Evolutionary conservation across 2,329 filamentous ascomycete species (phyloP).

Genomic region (Monosporascus ibericus): DNA sequence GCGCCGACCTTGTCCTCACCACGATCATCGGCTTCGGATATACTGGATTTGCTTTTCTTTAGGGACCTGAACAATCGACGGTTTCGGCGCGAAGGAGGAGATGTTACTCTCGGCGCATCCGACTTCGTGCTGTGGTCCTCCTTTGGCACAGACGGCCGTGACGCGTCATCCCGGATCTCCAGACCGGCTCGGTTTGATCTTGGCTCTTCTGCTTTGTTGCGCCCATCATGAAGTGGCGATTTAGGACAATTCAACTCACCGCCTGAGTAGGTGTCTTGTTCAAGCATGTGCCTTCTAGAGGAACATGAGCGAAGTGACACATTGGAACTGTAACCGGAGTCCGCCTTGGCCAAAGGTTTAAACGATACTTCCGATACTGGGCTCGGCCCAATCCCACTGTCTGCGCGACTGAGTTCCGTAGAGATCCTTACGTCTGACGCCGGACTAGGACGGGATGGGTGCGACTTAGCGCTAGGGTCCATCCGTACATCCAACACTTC

Average conservation of each 20-base stretch:
- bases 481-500: constrained; percentile 23
- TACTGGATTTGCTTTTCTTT: constrained; percentile 7
- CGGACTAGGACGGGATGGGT: constrained; percentile 14
- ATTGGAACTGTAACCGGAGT: constrained; percentile 58
- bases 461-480: constrained; percentile 38
- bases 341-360: constrained; percentile 47
- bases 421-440: constrained; percentile 12
- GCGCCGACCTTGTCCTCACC: constrained; percentile 8
- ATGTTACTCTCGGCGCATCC: constrained; percentile 3
- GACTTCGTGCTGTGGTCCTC: constrained; percentile 23
- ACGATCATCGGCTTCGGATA: constrained; percentile 14
- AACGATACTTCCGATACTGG: constrained; percentile 35
- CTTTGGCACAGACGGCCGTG: constrained; percentile 29
- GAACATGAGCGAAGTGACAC: constrained; percentile 49
- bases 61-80: constrained; percentile 1
- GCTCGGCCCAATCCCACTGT: constrained; percentile 46
- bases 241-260: constrained; percentile 3
- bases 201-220: neutral
- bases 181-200: neutral
- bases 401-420: constrained; percentile 30
- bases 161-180: constrained; percentile 11
- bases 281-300: constrained; percentile 21
- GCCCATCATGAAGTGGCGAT: neutral
- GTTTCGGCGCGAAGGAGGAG: constrained; percentile 5
- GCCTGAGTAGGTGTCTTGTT: constrained; percentile 16